A percentile compares a stretch with the other conserved stretches of the same genome.
These are phyloP conservation scores for Heterobasidion occidentale DNA, from an alignment of 1,284 basidiomycete species.

Conservation along the genomic window DNA sequence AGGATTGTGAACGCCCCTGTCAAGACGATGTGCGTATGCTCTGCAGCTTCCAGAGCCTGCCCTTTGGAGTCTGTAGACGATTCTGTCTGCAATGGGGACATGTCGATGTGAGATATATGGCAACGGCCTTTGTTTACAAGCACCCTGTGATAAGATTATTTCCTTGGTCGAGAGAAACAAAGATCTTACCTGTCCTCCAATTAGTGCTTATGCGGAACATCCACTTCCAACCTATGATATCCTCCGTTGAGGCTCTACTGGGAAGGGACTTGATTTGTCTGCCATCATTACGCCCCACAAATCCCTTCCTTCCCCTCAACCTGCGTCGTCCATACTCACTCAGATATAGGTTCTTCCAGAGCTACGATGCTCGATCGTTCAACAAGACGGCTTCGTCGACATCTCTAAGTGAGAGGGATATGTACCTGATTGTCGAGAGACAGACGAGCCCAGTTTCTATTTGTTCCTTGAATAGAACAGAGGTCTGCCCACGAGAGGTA, in stretches of 20 bases:
- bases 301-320: constrained; percentile 58
- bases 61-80: constrained; percentile 16
- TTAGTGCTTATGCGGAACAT: constrained; percentile 79
- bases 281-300: constrained; percentile 44
- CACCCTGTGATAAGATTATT: background rate
- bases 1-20: constrained; percentile 33
- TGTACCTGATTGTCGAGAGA: constrained; percentile 50
- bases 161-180: background rate
- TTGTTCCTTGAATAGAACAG: constrained; percentile 55
- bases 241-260: constrained; percentile 33
- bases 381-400: constrained; percentile 8
- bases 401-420: constrained; percentile 15
- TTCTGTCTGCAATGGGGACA: background rate
- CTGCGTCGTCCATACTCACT: constrained; percentile 56
- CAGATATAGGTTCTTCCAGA: constrained; percentile 54
- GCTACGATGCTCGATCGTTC: constrained; percentile 24
- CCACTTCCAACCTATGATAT: constrained; percentile 67
- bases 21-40: constrained; percentile 28
- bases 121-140: constrained; percentile 41
- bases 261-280: constrained; percentile 55
- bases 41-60: constrained; percentile 13
- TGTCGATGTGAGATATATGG: constrained; percentile 9
- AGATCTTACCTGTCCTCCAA: constrained; percentile 61
- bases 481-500: constrained; percentile 60
- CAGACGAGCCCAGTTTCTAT: constrained; percentile 58